Evolutionary conservation across 2,329 filamentous ascomycete species (phyloP), one percentile per base, ranked within the genome.

Genomic region (Helicocarpus griseus): DNA sequence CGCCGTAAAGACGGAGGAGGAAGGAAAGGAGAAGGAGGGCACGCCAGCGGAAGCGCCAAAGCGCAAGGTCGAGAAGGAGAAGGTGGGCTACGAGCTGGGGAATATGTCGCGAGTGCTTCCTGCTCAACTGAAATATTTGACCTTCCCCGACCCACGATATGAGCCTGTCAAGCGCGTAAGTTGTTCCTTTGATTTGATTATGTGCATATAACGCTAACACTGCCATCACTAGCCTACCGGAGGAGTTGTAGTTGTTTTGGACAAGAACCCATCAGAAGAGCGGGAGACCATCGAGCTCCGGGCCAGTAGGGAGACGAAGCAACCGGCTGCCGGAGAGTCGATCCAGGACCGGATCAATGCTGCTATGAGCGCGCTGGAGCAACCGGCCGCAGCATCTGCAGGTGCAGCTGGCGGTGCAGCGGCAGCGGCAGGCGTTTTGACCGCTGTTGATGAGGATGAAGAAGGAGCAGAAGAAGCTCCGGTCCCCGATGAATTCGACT

Each of bases 101-200:
- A 98, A 98, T 76, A 94, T 98, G 89, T 94, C 87, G 50, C 82
- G 93, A 61, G 89, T 98, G 33, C 80, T 98, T 45, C 93, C 90
- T 1, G 81, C 82, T 44, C 93, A 98, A 73, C 80, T 97, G 64
- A 95, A 95, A 75, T 96, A 91, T 69, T 88, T 98, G 64, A 95
- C 83, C 69, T 95, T 98, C 77, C 82, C 88, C 46, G 81, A 87
- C 57, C 87, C 87, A 43, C 84, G 94, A 60, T 98, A 96, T 72
- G 88, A 87, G 77, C 91, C 93, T 33, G 90, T 97, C 57, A 88
- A 87, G 74, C 84, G 95, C 81, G 88, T 91, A 73, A 67, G 77
- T 69, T 51, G 22, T 13, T 19, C 17, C 36, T 14, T 31, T 33
- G n/a, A 9, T 3, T 49, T 35, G 40, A 47, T 19, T 1, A 8